A percentile compares a stretch with the other conserved stretches of the same genome.
These are phyloP conservation scores for Camelina hispida DNA, from an alignment of 345 rosid genomes.

Conservation along the genomic window DNA sequence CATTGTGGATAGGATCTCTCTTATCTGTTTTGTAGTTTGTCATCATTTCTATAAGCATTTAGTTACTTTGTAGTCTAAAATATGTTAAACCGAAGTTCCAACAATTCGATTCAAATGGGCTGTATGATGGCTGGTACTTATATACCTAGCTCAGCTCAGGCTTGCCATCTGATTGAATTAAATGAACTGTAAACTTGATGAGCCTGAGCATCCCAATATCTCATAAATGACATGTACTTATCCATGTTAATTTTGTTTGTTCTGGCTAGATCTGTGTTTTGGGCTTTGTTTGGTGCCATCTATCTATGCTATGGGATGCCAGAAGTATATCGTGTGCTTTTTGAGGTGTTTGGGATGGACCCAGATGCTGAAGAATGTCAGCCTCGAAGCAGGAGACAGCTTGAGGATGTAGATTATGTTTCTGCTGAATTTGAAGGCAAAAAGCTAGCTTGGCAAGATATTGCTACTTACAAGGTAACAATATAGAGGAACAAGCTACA, in stretches of 20 bases:
- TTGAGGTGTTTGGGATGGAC: constrained; percentile 98
- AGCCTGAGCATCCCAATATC: neutral
- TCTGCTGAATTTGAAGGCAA: constrained; percentile 90
- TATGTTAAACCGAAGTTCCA: neutral
- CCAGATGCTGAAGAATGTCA: constrained; percentile 93
- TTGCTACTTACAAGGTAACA: constrained; percentile 77
- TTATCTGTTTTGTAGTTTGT: neutral
- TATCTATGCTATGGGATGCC: constrained; percentile 96
- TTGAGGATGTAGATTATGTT: constrained; percentile 93
- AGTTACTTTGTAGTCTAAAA: too few species aligned
- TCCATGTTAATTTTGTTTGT: constrained; percentile 3
- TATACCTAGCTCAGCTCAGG: neutral
- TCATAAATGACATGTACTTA: constrained; percentile 5
- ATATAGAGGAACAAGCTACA: constrained; percentile 32
- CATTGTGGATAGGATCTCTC: neutral
- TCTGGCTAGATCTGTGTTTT: constrained; percentile 77
- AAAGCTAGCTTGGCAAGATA: constrained; percentile 87
- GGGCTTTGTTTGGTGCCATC: constrained; percentile 96
- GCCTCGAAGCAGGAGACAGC: constrained; percentile 90
- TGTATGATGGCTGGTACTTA: neutral
- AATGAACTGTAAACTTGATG: neutral
- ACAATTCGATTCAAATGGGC: neutral
- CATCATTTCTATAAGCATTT: neutral
- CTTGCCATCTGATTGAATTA: neutral
- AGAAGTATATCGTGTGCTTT: constrained; percentile 90